Percentiles rank a stretch among this genome's conserved stretches.
These are phyloP conservation scores for Populus nigra DNA, from an alignment of 345 rosid species.

Conservation along the genomic window DNA sequence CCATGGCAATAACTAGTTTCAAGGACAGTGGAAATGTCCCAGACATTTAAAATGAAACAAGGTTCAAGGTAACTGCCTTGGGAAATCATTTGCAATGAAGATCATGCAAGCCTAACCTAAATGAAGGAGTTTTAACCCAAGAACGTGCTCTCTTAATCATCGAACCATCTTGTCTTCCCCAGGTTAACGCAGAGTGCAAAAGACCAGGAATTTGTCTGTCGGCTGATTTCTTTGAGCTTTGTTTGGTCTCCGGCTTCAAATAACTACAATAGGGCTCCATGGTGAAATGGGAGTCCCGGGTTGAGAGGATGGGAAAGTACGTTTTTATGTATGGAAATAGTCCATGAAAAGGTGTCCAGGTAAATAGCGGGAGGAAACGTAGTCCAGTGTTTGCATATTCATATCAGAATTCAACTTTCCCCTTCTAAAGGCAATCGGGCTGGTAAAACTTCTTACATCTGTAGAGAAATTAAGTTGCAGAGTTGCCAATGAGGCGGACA, in stretches of 20 bases:
- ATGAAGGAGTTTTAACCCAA: not conserved
- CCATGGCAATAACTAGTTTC: not conserved
- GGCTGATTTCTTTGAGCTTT: not conserved
- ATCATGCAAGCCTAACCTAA: not conserved
- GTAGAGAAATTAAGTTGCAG: not conserved
- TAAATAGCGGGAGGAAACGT: not conserved
- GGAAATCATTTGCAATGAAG: not conserved
- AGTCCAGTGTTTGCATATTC: too few relatives aligned
- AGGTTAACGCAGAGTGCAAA: not conserved
- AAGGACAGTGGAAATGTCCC: not conserved
- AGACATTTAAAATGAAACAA: not conserved
- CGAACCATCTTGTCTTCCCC: not conserved
- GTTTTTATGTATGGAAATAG: not conserved
- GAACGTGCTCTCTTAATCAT: not conserved
- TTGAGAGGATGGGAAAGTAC: not conserved
- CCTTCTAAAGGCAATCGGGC: too few relatives aligned
- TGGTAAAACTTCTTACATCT: too few relatives aligned
- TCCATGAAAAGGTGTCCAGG: not conserved
- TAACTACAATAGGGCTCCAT: not conserved
- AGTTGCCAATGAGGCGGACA: not conserved
- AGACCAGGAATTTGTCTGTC: not conserved
- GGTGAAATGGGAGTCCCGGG: not conserved
- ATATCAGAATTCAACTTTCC: too few relatives aligned
- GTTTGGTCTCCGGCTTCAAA: not conserved
- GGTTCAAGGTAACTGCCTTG: not conserved